phyloP scores from a whole-genome alignment of 495 filamentous ascomycete species.

The Cercophora newfieldiana region DNA sequence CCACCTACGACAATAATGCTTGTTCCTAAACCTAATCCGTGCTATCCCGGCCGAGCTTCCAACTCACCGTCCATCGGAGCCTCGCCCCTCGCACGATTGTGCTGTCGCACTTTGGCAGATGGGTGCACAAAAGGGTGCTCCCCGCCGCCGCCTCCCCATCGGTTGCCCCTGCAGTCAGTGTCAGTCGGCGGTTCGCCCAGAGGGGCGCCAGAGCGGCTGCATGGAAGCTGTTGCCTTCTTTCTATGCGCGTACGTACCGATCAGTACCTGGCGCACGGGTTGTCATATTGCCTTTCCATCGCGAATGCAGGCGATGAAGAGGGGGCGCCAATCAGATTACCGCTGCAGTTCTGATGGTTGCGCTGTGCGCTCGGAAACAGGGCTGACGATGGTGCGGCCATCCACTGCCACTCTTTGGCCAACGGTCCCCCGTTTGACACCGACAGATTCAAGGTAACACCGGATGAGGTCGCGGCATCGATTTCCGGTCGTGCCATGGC shows the following conservation, averaged over 20 bases:
- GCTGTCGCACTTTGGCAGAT: neutral
- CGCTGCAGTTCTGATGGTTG: neutral
- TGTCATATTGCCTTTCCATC: constrained; percentile 2
- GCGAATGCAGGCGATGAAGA: neutral
- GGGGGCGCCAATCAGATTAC: constrained; percentile 4
- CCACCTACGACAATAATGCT: constrained; percentile 1
- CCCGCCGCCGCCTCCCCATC: neutral
- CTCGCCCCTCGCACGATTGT: neutral
- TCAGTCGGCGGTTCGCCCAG: neutral
- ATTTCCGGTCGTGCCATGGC: neutral
- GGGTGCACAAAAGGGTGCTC: neutral
- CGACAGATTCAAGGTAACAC: neutral
- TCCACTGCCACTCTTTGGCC: neutral
- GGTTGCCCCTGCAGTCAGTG: neutral
- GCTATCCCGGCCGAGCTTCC: neutral
- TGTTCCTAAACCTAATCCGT: neutral
- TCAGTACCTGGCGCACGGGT: neutral
- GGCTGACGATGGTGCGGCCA: neutral
- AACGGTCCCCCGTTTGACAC: neutral
- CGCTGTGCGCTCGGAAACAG: neutral
- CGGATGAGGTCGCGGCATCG: neutral
- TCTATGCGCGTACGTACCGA: neutral
- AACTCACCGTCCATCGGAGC: too few relatives aligned
- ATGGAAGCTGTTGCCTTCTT: constrained; percentile 6
- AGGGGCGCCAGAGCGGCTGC: neutral